Conservation (phyloP, 805 yeast species). For the Wickerhamomyces tratensis region DNA sequence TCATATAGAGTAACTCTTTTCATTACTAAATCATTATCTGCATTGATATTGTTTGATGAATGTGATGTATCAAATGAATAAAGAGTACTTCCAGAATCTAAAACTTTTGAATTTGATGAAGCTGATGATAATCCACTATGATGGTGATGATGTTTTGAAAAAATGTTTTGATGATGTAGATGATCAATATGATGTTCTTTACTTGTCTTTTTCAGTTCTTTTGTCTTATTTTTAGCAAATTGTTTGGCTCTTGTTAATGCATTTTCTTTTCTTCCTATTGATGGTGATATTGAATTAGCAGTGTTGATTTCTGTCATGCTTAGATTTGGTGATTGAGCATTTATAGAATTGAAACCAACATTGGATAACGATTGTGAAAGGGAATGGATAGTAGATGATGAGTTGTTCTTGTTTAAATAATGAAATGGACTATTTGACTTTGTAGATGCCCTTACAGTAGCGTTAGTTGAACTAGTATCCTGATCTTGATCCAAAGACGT, state of each 20-base stretch:
- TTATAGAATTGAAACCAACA: constrained; percentile 13
- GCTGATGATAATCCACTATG: constrained; percentile 22
- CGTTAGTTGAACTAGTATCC: background rate
- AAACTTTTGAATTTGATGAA: constrained; percentile 25
- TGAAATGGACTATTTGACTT: constrained; percentile 4
- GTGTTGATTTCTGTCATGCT: background rate
- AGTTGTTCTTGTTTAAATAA: constrained; percentile 9
- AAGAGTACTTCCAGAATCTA: constrained; percentile 22
- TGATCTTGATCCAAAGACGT: constrained; percentile 1
- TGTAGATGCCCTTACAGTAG: background rate
- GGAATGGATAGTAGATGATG: constrained; percentile 16
- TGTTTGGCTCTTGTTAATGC: constrained; percentile 15
- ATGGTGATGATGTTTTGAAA: constrained; percentile 3
- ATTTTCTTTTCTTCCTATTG: constrained; percentile 10
- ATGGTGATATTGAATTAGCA: constrained; percentile 7
- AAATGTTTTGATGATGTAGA: background rate
- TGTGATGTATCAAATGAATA: constrained; percentile 26
- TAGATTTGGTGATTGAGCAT: background rate
- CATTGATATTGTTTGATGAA: constrained; percentile 14
- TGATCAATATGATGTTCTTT: background rate
- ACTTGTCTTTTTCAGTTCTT: constrained; percentile 10
- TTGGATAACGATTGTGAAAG: constrained; percentile 15
- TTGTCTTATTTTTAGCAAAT: constrained; percentile 18
- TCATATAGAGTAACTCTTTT: constrained; percentile 23
- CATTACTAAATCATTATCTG: constrained; percentile 20